Conservation (phyloP, 805 yeast species). For the Lipomyces starkeyi region DNA sequence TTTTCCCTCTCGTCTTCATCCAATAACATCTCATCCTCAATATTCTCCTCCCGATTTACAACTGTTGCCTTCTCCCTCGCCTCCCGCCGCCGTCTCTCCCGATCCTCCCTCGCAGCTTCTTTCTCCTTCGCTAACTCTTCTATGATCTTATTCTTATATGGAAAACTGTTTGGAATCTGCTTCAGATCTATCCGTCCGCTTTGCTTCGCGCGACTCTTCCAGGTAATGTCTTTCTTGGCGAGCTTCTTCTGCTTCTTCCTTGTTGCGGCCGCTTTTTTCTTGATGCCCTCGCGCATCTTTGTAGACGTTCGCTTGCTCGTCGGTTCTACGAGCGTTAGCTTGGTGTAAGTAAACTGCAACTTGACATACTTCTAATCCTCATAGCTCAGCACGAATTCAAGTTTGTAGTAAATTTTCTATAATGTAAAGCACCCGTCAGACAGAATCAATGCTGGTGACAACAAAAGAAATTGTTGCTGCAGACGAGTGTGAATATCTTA, state of each 20-base stretch:
- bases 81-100: slow-evolving; percentile 47
- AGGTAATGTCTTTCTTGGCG: slow-evolving; percentile 88
- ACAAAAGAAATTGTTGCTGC: neutral
- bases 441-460: neutral
- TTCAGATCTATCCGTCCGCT: slow-evolving; percentile 58
- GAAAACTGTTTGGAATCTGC: slow-evolving; percentile 94
- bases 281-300: slow-evolving; percentile 94
- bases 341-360: neutral
- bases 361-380: slow-evolving; percentile 30
- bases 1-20: slow-evolving; percentile 50
- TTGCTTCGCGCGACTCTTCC: slow-evolving; percentile 84
- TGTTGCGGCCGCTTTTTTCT: slow-evolving; percentile 93
- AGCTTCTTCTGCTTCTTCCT: slow-evolving; percentile 80
- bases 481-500: neutral
- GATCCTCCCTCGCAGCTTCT: slow-evolving; percentile 52
- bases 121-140: slow-evolving; percentile 57
- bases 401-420: neutral
- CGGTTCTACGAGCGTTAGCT: slow-evolving; percentile 51
- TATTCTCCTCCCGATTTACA: slow-evolving; percentile 15
- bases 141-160: slow-evolving; percentile 85
- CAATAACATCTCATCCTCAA: slow-evolving; percentile 38
- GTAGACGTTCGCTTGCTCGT: slow-evolving; percentile 90
- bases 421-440: neutral
- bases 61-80: slow-evolving; percentile 42
- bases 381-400: slow-evolving; percentile 6